Evolutionary conservation across 2,329 filamentous ascomycete genomes (phyloP), one percentile per base, ranked within the genome.

Genomic region (Ascochyta fabae): DNA sequence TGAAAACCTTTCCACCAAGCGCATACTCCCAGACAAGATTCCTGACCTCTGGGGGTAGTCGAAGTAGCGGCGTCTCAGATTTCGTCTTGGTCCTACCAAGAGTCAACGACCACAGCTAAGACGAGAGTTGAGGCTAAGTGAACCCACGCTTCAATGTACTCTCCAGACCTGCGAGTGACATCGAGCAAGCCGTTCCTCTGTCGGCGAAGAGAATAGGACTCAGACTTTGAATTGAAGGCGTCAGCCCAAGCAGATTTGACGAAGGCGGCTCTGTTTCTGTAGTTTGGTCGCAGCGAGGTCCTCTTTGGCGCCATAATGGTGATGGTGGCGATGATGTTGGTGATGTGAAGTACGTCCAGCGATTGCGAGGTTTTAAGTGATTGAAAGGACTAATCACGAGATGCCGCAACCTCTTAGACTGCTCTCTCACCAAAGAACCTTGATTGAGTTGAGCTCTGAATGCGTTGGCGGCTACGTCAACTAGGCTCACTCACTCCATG

Each of bases 1-100:
- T n/a, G 26, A 48, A 38, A 9, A 39, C 31, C 0, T 43, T 27
- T 24, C 50, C 58, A 5, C 50, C 50, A 6, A 50, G 29, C 2
- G 45, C 44, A 39, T 35, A 48, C 36, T 50, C 34, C 35, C 46
- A 58, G 33, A 61, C 58, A 2, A 13, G 35, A 12, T 43, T 50
- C 4, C 58, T 38, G 22, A 58, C 4, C 36, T 61, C 58, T 19
- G 48, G 26, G 1, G 51, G 58, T 15, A 61, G 23, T 4, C 36
- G 47, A 26, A 60, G 54, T 1, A 60, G 36, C 26, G 29, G 54
- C 12, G 58, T 42, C 23, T 52, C 15, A 1, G 51, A 48, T 26
- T 53, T 48, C 1, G 3, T 10, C 15, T 26, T 48, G 9, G 23
- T 48, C 1, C 51, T 53, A 10, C 9, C 6, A 6, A 8, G 3